Base-by-base conservation (phyloP, 139 green algal species). In the Micractinium conductrix region DNA sequence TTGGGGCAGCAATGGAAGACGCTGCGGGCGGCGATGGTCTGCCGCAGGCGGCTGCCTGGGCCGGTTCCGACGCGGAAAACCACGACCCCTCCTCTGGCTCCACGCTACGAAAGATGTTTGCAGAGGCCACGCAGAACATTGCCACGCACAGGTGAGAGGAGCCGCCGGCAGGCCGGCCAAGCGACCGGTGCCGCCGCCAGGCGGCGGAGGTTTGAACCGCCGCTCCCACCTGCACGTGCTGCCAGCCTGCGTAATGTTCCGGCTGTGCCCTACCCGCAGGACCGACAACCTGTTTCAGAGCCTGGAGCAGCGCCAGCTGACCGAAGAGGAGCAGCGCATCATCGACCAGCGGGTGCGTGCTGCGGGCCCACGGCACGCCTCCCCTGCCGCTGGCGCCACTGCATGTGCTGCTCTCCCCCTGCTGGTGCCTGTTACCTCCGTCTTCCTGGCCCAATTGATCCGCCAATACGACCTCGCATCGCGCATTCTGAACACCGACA, bases 271-370 rank as follows among this genome's bases (percentile, higher is more conserved):
- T 22, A 22, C 40, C 44, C 83, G 81, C 86, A 97, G 94, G 70
- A 93, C 88, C 0, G 92, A 93, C 14, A 93, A 97, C 84, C 73
- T 97, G 21, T 97, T 97, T 72, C 92, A 95, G 79, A 85, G 93
- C 50, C 81, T 97, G n/a, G 94, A 96, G 71, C 88, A 93, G 48
- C 88, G 94, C 24, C 87, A 74, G 14, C 90, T 97, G 10, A 97
- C 93, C 9, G 85, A 93, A 14, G 87, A 93, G 74, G 94, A 97
- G 86, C 69, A 95, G 58, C 33, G 83, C 33, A 95, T 97, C 84
- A 96, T 97, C 33, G 73, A 94, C 70, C 85, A 94, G 80, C 81
- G 94, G 84, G 94, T 97, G 45, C 53, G 89, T 50, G 24, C 10
- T 74, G 33, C 33, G 58, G n/a, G 58, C 26, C n/a, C n/a, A n/a